Evolutionary conservation across 371 early-diverging fungal genomes (phyloP).

Genomic region (Apophysomyces ossiformis): DNA sequence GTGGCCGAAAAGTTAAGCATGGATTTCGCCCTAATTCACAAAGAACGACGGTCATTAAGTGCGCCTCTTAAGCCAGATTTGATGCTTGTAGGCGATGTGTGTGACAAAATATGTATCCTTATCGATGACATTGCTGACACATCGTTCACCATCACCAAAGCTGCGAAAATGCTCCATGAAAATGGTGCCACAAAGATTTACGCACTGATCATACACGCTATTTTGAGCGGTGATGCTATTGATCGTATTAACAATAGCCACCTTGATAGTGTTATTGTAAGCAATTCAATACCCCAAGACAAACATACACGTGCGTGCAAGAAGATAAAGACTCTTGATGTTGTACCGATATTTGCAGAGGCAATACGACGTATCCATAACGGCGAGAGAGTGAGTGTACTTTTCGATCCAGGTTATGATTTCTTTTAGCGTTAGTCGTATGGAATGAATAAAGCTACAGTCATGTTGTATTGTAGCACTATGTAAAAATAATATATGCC

Average conservation of each 20-base stretch:
- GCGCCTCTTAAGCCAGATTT: conserved; percentile 65
- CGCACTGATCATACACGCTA: conserved; percentile 45
- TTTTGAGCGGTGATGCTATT: conserved; percentile 91
- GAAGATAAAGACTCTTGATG: conserved; percentile 74
- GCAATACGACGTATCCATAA: conserved; percentile 95
- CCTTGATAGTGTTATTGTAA: conserved; percentile 82
- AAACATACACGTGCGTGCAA: conserved; percentile 75
- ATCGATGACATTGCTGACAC: conserved; percentile 98
- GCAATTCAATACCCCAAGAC: conserved; percentile 89
- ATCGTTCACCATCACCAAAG: conserved; percentile 87
- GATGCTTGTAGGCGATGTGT: conserved; percentile 94
- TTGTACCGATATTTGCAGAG: conserved; percentile 88
- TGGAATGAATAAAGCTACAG: too few relatives aligned
- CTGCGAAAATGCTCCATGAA: conserved; percentile 84
- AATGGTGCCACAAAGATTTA: conserved; percentile 90
- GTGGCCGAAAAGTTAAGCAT: conserved; percentile 85
- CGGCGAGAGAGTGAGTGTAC: conserved; percentile 90
- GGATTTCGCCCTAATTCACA: conserved; percentile 92
- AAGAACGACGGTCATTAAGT: conserved; percentile 66
- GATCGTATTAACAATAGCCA: conserved; percentile 77
- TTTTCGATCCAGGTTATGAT: conserved; percentile 67
- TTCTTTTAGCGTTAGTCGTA: conserved; percentile 16
- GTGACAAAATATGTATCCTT: conserved; percentile 78
- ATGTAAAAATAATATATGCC: neutral
- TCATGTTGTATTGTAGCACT: neutral